phyloP scores from a whole-genome alignment of 768 basidiomycete species.

The Boletus sensibilis region DNA sequence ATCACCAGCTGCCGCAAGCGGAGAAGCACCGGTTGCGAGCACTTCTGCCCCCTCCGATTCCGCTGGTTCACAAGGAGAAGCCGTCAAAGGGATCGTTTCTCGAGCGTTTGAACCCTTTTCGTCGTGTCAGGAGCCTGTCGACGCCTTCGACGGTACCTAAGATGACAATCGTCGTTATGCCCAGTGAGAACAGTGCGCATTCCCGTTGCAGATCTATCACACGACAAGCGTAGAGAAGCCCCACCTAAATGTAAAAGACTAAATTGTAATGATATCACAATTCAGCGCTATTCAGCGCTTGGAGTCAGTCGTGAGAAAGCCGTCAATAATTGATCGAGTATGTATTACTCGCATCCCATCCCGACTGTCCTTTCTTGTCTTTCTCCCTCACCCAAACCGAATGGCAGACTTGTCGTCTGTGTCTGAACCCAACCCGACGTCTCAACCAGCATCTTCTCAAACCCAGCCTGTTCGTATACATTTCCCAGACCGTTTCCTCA shows the following conservation, averaged over 20 bases:
- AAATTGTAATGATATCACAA: neutral
- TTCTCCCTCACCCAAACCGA: neutral
- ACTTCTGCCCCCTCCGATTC: neutral
- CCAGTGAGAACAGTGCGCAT: slow-evolving; percentile 10
- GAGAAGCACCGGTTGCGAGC: neutral
- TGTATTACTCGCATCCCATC: neutral
- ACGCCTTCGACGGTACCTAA: neutral
- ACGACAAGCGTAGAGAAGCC: slow-evolving; percentile 9
- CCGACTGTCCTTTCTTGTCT: neutral
- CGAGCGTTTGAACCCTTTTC: slow-evolving; percentile 15
- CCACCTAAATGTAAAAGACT: neutral
- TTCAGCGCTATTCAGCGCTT: neutral
- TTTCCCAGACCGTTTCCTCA: slow-evolving; percentile 35
- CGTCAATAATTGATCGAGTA: neutral
- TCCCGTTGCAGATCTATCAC: slow-evolving; percentile 7
- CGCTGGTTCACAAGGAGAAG: neutral
- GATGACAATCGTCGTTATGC: neutral
- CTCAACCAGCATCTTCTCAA: slow-evolving; percentile 14
- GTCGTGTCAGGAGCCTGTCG: neutral
- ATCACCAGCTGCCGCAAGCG: neutral
- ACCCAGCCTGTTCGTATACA: slow-evolving; percentile 30
- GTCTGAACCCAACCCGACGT: slow-evolving; percentile 20
- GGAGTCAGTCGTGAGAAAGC: slow-evolving; percentile 20
- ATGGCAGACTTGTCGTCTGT: slow-evolving; percentile 34
- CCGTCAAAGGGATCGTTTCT: slow-evolving; percentile 1